Percentiles rank a stretch among this genome's conserved stretches.
These are phyloP conservation scores for Candida silvatica DNA, from an alignment of 805 yeast genomes.

Conservation along the genomic window DNA sequence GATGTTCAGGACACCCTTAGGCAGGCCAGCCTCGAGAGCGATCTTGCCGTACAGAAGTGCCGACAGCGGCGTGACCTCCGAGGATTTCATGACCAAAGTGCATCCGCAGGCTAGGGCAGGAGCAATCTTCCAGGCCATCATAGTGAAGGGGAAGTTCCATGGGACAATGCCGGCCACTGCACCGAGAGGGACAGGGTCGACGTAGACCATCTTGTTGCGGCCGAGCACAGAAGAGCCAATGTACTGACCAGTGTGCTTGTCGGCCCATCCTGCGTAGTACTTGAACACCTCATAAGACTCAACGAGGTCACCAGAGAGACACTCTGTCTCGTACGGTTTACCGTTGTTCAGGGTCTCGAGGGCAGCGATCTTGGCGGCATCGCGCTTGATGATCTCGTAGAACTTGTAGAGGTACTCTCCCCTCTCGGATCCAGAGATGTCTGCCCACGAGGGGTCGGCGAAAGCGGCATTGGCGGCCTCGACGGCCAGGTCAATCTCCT, in stretches of 20 bases:
- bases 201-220: constrained; percentile 39
- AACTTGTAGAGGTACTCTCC: constrained; percentile 42
- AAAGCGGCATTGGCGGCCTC: constrained; percentile 59
- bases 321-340: constrained; percentile 40
- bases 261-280: constrained; percentile 74
- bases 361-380: constrained; percentile 40
- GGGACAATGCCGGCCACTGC: constrained; percentile 78
- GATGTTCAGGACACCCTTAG: constrained; percentile 69
- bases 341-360: constrained; percentile 54
- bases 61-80: constrained; percentile 68
- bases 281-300: constrained; percentile 36
- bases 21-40: constrained; percentile 59
- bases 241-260: constrained; percentile 60
- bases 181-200: constrained; percentile 54
- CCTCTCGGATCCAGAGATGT: constrained; percentile 41
- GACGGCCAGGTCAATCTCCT: constrained; percentile 61
- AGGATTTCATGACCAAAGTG: constrained; percentile 62
- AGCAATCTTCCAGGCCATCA: constrained; percentile 72
- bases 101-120: constrained; percentile 74
- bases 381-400: constrained; percentile 41
- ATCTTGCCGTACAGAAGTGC: constrained; percentile 59
- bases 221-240: constrained; percentile 28
- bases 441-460: constrained; percentile 34
- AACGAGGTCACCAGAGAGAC: constrained; percentile 29
- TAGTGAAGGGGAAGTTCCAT: constrained; percentile 77